phyloP scores from a whole-genome alignment of 768 basidiomycete species.

The Cubamyces sp. region DNA sequence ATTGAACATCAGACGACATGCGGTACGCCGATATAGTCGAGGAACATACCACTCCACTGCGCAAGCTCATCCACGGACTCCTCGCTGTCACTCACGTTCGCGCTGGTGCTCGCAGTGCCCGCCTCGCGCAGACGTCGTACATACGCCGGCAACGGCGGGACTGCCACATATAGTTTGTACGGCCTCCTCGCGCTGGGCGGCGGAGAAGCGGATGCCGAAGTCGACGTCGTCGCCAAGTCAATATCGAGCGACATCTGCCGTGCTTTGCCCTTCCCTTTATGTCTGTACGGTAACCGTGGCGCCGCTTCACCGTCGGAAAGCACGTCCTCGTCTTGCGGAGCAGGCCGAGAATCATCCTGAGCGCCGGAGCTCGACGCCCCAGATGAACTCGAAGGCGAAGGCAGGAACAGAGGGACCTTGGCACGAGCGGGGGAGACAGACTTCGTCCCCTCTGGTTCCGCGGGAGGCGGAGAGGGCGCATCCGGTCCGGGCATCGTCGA shows the following conservation, averaged over 20 bases:
- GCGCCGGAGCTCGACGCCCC: background rate
- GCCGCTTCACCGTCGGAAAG: slow-evolving; percentile 1
- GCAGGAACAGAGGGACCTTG: slow-evolving; percentile 29
- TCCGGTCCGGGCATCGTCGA: background rate
- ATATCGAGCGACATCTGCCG: background rate
- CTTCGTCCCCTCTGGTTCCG: background rate
- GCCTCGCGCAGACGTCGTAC: background rate
- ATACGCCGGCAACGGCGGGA: slow-evolving; percentile 26
- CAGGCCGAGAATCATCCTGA: background rate
- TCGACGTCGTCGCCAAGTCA: slow-evolving; percentile 1
- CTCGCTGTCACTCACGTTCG: background rate
- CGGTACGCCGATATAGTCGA: background rate
- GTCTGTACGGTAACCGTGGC: slow-evolving; percentile 1
- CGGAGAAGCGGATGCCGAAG: background rate
- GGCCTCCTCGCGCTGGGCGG: background rate
- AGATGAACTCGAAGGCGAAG: slow-evolving; percentile 25
- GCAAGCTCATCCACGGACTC: slow-evolving; percentile 18
- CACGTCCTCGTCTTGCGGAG: background rate
- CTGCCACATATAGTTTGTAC: slow-evolving; percentile 20
- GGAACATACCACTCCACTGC: slow-evolving; percentile 11
- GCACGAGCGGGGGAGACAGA: background rate
- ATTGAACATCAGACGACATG: too few relatives aligned
- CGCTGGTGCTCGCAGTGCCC: background rate
- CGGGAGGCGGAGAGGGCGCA: background rate
- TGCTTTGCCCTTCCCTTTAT: slow-evolving; percentile 18